phyloP scores from a whole-genome alignment of 2,329 filamentous ascomycete species.

The Lasiodiplodia sp. region DNA sequence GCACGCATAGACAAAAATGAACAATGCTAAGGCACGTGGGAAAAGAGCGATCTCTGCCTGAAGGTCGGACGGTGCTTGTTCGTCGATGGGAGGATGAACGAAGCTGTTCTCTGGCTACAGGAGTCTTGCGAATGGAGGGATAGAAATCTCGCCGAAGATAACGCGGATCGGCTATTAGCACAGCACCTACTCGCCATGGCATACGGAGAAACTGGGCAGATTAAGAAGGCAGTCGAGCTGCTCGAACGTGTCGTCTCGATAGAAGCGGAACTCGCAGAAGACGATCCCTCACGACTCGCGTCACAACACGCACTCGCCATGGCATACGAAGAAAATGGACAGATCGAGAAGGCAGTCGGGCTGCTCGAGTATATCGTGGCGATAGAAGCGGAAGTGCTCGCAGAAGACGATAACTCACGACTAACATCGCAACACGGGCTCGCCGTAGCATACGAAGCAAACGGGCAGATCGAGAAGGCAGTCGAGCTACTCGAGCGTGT shows the following conservation, averaged over 20 bases:
- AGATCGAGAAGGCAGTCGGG: conserved; percentile 8
- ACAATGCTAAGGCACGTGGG: conserved; percentile 6
- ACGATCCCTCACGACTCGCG: background rate
- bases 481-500: conserved; percentile 31
- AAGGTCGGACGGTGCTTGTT: conserved; percentile 30
- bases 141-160: conserved; percentile 2
- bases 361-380: conserved; percentile 31
- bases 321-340: conserved; percentile 30
- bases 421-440: background rate
- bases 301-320: conserved; percentile 8
- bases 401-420: background rate
- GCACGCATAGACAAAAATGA: conserved; percentile 27
- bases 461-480: conserved; percentile 23
- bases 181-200: conserved; percentile 13
- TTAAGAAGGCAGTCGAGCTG: conserved; percentile 20
- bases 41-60: conserved; percentile 25
- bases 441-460: conserved; percentile 27
- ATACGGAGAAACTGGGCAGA: conserved; percentile 31
- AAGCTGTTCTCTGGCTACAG: conserved; percentile 30
- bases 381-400: conserved; percentile 5
- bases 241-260: conserved; percentile 31
- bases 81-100: conserved; percentile 31
- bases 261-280: conserved; percentile 16
- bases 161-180: background rate
- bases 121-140: conserved; percentile 31